Conservation (phyloP, 2,329 filamentous ascomycete genomes). For the Sporothrix inflata region DNA sequence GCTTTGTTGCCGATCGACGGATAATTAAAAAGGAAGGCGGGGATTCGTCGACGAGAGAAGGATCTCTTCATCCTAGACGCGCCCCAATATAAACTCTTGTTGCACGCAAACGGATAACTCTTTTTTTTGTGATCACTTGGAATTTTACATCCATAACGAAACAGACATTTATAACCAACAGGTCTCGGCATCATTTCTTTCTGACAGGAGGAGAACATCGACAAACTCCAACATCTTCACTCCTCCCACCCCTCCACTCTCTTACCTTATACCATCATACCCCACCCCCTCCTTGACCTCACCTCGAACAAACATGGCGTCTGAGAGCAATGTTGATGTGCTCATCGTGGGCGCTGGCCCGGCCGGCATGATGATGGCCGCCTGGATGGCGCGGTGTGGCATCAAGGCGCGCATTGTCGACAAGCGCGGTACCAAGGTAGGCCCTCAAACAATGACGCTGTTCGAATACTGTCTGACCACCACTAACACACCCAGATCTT, state of each 20-base stretch:
- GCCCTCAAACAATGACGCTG: neutral
- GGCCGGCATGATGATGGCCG: constrained; percentile 47
- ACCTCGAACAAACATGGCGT: neutral
- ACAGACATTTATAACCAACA: neutral
- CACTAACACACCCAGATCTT: constrained; percentile 39
- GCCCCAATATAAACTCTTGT: neutral
- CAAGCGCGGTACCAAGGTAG: constrained; percentile 43
- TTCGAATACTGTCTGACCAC: too few species aligned
- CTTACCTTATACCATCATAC: neutral
- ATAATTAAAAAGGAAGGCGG: neutral
- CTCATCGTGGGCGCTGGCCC: constrained; percentile 38
- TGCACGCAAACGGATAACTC: neutral
- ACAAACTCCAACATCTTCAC: neutral
- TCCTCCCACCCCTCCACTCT: too few species aligned
- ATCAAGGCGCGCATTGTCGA: constrained; percentile 48
- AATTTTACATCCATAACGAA: neutral
- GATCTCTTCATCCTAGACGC: neutral
- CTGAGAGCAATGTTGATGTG: constrained; percentile 30
- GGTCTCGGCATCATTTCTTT: constrained; percentile 8
- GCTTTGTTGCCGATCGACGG: neutral
- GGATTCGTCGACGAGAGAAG: neutral
- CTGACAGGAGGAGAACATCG: neutral
- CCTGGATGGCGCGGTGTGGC: constrained; percentile 48
- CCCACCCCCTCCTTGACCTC: neutral
- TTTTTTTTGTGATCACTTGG: neutral